These are phyloP conservation scores for Aureoboletus auriporus DNA, from an alignment of 768 basidiomycete genomes.

Conservation along the genomic window DNA sequence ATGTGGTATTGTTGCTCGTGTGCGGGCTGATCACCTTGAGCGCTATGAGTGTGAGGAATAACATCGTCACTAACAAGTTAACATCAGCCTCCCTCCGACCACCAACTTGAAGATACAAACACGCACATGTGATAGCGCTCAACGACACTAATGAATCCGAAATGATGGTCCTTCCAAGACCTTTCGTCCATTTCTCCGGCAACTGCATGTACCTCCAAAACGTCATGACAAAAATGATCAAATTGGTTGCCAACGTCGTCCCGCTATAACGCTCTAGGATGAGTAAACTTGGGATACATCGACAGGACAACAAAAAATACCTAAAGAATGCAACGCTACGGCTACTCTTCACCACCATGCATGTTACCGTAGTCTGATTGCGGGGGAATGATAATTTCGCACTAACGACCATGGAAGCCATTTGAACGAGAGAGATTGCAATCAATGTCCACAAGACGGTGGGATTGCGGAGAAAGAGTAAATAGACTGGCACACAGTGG, in stretches of 20 bases:
- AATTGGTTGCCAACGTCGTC: slow-evolving; percentile 14
- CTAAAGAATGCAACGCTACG: slow-evolving; percentile 15
- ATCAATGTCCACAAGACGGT: slow-evolving; percentile 8
- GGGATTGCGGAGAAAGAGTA: slow-evolving; percentile 7
- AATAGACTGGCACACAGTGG: slow-evolving; percentile 11
- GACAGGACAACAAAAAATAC: neutral
- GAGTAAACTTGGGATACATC: neutral
- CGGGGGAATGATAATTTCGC: slow-evolving; percentile 5
- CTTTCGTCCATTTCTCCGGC: slow-evolving; percentile 6
- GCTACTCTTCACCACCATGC: slow-evolving; percentile 8
- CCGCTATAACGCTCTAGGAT: slow-evolving; percentile 1
- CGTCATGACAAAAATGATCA: slow-evolving; percentile 14
- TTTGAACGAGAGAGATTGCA: slow-evolving; percentile 6
- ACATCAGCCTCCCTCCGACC: neutral
- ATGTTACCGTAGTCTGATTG: slow-evolving; percentile 9
- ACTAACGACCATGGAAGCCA: slow-evolving; percentile 16
- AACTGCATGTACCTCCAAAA: slow-evolving; percentile 10
- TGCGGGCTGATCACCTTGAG: slow-evolving; percentile 3
- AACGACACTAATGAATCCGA: slow-evolving; percentile 11
- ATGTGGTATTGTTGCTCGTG: slow-evolving; percentile 14
- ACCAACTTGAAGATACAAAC: too few species aligned
- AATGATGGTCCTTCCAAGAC: slow-evolving; percentile 5
- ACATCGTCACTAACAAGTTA: slow-evolving; percentile 5
- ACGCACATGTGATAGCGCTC: neutral
- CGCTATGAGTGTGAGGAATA: slow-evolving; percentile 15